Percentiles rank a stretch among this genome's conserved stretches.
phyloP scores from a whole-genome alignment of 139 green algal genomes.

The Chlamydomonas incerta region DNA sequence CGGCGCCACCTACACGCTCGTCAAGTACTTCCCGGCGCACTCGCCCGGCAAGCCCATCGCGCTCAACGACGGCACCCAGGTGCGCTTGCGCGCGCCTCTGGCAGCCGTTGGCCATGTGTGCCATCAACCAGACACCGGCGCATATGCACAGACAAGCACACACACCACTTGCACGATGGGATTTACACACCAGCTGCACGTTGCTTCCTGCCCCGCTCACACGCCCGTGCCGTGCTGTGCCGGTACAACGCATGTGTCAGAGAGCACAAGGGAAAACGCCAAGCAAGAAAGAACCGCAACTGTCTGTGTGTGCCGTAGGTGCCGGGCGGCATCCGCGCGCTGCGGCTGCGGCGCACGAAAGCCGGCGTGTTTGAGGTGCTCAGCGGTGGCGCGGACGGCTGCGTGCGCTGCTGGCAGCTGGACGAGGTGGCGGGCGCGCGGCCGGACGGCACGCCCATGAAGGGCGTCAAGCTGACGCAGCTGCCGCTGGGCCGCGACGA shows the following conservation, averaged over 20 bases:
- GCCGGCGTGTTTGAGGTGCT: conserved; percentile 37
- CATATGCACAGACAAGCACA: no score
- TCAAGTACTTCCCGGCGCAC: conserved; percentile 55
- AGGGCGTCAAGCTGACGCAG: conserved; percentile 30
- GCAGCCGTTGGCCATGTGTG: no score
- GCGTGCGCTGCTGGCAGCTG: conserved; percentile 42
- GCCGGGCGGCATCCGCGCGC: conserved; percentile 45
- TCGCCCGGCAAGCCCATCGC: conserved; percentile 40
- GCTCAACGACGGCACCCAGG: conserved; percentile 63
- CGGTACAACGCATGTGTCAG: no score
- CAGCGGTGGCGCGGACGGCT: conserved; percentile 54
- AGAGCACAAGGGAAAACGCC: no score
- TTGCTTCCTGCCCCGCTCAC: not conserved
- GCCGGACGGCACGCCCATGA: conserved; percentile 41
- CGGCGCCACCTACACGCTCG: conserved; percentile 58
- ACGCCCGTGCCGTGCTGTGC: no score
- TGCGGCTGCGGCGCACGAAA: conserved; percentile 30
- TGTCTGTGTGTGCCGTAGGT: conserved; percentile 2
- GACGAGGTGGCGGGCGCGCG: conserved; percentile 33
- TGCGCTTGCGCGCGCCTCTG: not conserved
- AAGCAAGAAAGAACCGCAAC: no score
- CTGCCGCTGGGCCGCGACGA: no score
- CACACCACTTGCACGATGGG: no score
- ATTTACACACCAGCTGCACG: no score
- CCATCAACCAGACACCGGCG: no score